These are phyloP conservation scores for Asterochloris sp. DNA, from an alignment of 139 green algal species.

Conservation along the genomic window DNA sequence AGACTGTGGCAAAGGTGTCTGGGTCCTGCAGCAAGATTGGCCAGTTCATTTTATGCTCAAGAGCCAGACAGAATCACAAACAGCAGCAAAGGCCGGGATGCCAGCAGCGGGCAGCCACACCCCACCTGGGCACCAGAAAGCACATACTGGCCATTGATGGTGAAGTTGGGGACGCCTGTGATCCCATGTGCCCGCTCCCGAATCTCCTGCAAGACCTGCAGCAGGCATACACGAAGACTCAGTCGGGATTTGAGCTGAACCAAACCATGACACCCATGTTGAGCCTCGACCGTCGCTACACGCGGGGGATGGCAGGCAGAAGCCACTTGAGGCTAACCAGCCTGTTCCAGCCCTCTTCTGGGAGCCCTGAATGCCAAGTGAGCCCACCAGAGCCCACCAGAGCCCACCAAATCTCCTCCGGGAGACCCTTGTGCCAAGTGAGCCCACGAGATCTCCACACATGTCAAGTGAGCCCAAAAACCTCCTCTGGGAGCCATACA, in stretches of 20 bases:
- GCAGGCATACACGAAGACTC: not conserved
- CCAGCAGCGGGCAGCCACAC: too few relatives aligned
- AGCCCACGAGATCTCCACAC: not conserved
- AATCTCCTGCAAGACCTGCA: slow-evolving; percentile 21
- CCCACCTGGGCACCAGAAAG: slow-evolving; percentile 42
- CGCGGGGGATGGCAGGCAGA: not conserved
- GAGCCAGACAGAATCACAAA: too few relatives aligned
- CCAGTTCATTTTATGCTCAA: too few relatives aligned
- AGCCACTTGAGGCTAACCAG: not conserved
- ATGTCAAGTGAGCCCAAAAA: too few relatives aligned
- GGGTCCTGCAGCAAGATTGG: not conserved
- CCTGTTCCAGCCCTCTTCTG: not conserved
- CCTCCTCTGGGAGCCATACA: too few relatives aligned
- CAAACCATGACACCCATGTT: not conserved
- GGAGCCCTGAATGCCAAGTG: not conserved
- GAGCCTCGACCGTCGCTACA: not conserved
- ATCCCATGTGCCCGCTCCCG: slow-evolving; percentile 23
- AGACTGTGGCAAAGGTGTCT: slow-evolving; percentile 21
- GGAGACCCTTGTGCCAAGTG: too few relatives aligned
- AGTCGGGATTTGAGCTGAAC: not conserved
- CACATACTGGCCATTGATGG: slow-evolving; percentile 36
- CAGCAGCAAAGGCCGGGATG: too few relatives aligned
- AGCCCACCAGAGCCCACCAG: not conserved
- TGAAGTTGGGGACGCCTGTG: slow-evolving; percentile 54
- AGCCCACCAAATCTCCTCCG: too few relatives aligned